A percentile compares a stretch with the other conserved stretches of the same genome.
phyloP scores from a whole-genome alignment of 176 grass and related monocot genomes.

The Phragmites australis region DNA sequence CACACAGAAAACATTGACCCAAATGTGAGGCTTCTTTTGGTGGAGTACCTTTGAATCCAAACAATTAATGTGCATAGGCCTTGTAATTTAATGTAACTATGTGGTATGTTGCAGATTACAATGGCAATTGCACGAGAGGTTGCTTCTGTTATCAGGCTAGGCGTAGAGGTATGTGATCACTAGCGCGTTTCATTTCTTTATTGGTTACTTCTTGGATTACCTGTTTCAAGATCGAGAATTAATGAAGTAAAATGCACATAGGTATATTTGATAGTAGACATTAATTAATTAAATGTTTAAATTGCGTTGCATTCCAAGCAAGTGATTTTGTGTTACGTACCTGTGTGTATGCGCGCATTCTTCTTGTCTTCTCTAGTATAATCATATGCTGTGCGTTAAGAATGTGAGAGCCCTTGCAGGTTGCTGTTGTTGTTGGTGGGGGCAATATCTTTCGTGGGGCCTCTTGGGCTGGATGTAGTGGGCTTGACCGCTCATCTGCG shows the following conservation, averaged over 20 bases:
- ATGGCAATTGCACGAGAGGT: slow-evolving; percentile 99
- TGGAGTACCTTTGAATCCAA: slow-evolving; percentile 6
- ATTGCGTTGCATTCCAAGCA: background rate
- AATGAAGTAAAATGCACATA: background rate
- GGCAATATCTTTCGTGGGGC: slow-evolving; percentile 98
- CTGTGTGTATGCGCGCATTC: background rate
- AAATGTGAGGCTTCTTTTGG: slow-evolving; percentile 54
- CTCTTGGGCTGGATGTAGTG: slow-evolving; percentile 90
- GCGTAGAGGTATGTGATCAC: slow-evolving; percentile 70
- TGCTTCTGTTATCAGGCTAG: slow-evolving; percentile 89
- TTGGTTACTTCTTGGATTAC: background rate
- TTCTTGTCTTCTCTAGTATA: slow-evolving; percentile 10
- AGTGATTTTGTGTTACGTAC: background rate
- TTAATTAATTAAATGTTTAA: slow-evolving; percentile 12
- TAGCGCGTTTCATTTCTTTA: background rate
- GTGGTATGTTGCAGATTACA: slow-evolving; percentile 62
- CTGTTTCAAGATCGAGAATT: slow-evolving; percentile 3
- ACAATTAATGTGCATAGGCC: background rate
- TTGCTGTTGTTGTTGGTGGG: slow-evolving; percentile 95
- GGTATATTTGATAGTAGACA: background rate
- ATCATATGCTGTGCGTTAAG: background rate
- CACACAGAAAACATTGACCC: slow-evolving; percentile 83
- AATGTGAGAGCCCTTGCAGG: slow-evolving; percentile 45
- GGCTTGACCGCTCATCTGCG: slow-evolving; percentile 87
- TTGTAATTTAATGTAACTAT: slow-evolving; percentile 14